Percentiles rank a stretch among this genome's conserved stretches.
These are phyloP conservation scores for Verticillium klebahnii DNA, from an alignment of 2,329 filamentous ascomycete genomes.

Conservation along the genomic window DNA sequence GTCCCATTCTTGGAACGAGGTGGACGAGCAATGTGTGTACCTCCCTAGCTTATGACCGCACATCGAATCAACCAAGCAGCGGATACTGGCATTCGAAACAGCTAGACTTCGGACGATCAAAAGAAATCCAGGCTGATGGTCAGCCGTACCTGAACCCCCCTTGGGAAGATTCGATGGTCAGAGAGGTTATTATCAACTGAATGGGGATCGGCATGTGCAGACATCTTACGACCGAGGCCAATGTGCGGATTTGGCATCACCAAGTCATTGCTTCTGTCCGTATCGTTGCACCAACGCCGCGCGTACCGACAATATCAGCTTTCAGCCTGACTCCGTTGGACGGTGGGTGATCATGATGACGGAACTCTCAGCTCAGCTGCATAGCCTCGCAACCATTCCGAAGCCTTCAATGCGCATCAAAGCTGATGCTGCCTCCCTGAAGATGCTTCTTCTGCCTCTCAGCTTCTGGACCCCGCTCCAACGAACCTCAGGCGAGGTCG, in stretches of 20 bases:
- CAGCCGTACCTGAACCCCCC: neutral
- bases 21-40: too few species aligned
- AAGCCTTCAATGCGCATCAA: neutral
- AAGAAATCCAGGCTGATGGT: too few species aligned
- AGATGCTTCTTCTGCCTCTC: neutral
- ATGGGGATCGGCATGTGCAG: neutral
- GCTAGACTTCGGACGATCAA: too few species aligned
- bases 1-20: too few species aligned
- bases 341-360: neutral
- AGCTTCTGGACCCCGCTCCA: neutral
- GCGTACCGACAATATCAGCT: neutral
- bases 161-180: neutral
- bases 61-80: too few species aligned
- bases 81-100: too few species aligned
- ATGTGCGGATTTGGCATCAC: neutral
- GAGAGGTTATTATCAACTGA: neutral
- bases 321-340: neutral
- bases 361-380: neutral
- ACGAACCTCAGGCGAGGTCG: neutral
- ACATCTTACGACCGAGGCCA: neutral
- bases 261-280: neutral
- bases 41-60: too few species aligned
- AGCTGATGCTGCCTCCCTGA: neutral
- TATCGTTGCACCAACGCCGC: neutral
- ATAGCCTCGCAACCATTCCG: neutral